Base-by-base conservation (phyloP, 345 rosid genomes). In the Zanthoxylum bungeanum region DNA sequence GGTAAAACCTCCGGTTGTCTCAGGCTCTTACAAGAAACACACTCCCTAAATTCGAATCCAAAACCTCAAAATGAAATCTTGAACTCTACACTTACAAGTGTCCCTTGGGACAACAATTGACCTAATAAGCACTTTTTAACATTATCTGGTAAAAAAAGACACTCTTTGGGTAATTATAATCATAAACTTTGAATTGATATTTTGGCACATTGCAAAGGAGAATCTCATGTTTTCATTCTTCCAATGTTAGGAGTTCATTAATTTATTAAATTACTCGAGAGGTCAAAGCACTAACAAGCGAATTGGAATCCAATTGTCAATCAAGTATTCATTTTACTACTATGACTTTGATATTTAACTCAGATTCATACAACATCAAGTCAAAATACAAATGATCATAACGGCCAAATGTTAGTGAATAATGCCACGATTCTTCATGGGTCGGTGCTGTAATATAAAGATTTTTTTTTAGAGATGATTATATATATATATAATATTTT, bases 371-470 rank as follows among this genome's bases (percentile, higher is more conserved):
- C 50, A 22, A 7, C 50, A 11, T 2, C 19, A n/a, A 22, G 65
- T 60, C 65, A 36, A 60, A 60, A 31, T 7, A 31, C 11, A 60
- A 60, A 21, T 36, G 65, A 60, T n/a, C n/a, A n/a, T 61, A 61
- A 22, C 11, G 40, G 16, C 19, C 21, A 4, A 37, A 9, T 53
- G 27, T n/a, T n/a, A n/a, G n/a, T n/a, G n/a, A n/a, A n/a, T n/a
- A 53, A 25, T 28, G 61, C 37, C 31, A 14, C 37, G 5, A 25
- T 42, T 31, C 33, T 63, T 39, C 34, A 24, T 62, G 50, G 66
- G 66, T 40, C 36, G 52, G 67, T 63, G 67, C 33, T 27, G 30
- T 2, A 30, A 19, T 7, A 19, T 4, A 39, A 31, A 19, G 37
- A 17, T 17, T 34, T 30, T 17, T 34, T 30, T 19, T 19, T 0